Evolutionary conservation across 2,329 filamentous ascomycete genomes (phyloP).

Genomic region (Coniella lustricola): DNA sequence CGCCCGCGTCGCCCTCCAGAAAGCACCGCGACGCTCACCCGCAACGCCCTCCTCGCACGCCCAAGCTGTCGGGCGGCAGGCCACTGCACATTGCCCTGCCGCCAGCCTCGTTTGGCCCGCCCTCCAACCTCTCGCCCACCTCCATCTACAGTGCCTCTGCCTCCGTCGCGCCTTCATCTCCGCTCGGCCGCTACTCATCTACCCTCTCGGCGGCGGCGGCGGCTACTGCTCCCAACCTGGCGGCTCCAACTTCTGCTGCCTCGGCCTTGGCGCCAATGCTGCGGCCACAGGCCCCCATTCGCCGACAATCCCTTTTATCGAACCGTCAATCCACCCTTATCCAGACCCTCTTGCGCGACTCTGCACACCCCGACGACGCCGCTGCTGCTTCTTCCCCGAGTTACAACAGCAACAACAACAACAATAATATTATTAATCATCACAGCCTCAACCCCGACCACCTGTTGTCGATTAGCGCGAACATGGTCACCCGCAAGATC

Average conservation of each 20-base stretch:
- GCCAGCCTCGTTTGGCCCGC: constrained; percentile 8
- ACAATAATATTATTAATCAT: constrained; percentile 16
- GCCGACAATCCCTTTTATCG: constrained; percentile 39
- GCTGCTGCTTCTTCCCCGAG: too few species aligned
- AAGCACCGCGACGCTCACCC: constrained; percentile 2
- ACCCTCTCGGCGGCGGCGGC: constrained; percentile 11
- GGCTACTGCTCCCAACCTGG: not conserved
- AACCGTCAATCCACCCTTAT: constrained; percentile 40
- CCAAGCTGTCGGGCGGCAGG: constrained; percentile 3
- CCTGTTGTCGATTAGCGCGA: constrained; percentile 33
- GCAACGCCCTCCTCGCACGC: constrained; percentile 15
- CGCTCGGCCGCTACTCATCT: constrained; percentile 20
- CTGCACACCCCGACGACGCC: constrained; percentile 28
- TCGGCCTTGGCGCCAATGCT: too few species aligned
- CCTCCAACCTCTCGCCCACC: constrained; percentile 15
- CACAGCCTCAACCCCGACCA: constrained; percentile 26
- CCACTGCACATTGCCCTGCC: constrained; percentile 12
- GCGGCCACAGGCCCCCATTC: constrained; percentile 23
- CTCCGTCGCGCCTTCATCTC: constrained; percentile 16
- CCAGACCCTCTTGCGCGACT: constrained; percentile 44
- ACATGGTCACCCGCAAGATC: constrained; percentile 69
- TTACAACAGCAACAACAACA: too few species aligned
- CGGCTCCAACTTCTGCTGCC: not conserved
- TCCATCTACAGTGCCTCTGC: constrained; percentile 16
- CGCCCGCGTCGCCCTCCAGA: not conserved